phyloP scores from a whole-genome alignment of 2,329 filamentous ascomycete species.

The Ophiostoma sp. region DNA sequence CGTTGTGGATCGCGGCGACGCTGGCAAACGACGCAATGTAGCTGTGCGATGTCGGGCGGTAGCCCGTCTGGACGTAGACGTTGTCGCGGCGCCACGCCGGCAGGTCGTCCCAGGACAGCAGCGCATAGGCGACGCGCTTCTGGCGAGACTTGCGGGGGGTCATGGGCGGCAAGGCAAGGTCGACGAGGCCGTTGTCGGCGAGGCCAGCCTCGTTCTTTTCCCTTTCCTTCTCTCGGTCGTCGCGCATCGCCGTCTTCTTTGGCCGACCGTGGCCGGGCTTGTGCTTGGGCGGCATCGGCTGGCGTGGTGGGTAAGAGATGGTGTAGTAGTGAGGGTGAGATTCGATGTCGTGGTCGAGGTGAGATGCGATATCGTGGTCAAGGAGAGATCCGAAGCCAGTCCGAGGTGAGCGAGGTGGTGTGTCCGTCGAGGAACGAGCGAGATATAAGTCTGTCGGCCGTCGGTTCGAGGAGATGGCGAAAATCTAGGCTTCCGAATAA shows the following conservation, averaged over 20 bases:
- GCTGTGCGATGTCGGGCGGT: slow-evolving; percentile 47
- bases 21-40: slow-evolving; percentile 43
- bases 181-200: slow-evolving; percentile 28
- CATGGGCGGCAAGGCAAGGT: not conserved
- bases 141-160: slow-evolving; percentile 10
- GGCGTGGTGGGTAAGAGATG: too few species aligned
- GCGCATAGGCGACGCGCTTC: slow-evolving; percentile 27
- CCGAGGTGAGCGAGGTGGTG: slow-evolving; percentile 3
- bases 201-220: slow-evolving; percentile 5
- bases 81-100: slow-evolving; percentile 57
- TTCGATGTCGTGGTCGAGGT: not conserved
- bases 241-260: slow-evolving; percentile 18
- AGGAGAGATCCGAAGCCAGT: not conserved
- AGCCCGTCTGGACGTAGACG: slow-evolving; percentile 49
- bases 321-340: not conserved
- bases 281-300: slow-evolving; percentile 14
- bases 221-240: not conserved
- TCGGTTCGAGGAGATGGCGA: not conserved
- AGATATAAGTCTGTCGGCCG: not conserved
- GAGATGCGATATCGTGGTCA: not conserved
- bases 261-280: slow-evolving; percentile 18
- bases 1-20: slow-evolving; percentile 54
- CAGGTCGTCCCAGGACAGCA: slow-evolving; percentile 54
- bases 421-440: slow-evolving; percentile 5
- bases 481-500: slow-evolving; percentile 10